Base-by-base conservation (phyloP, 2,329 filamentous ascomycete genomes). In the Beauveria varroae region DNA sequence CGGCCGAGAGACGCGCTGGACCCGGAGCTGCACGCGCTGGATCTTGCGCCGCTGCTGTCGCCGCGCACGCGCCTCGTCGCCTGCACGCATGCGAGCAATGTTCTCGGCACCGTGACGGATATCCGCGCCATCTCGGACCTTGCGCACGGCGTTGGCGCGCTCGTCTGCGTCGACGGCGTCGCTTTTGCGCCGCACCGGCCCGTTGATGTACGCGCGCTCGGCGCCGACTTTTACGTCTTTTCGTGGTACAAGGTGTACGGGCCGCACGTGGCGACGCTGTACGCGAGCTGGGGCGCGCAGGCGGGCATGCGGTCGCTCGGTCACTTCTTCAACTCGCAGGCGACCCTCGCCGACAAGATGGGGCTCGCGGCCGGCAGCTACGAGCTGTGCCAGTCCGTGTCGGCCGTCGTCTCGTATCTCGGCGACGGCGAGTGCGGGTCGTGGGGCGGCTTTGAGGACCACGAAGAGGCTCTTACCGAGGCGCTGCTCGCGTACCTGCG, bases 221-320 rank as follows among this genome's bases (percentile, higher is more conserved):
- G 81, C 1, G 86, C 88, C 0, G 90, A 93, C 69, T 86, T 92
- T 66, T 93, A 93, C 71, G 75, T 80, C n/a, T 91, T 93, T 69
- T 86, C 81, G 0, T 93, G 89, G 89, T 93, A 93, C 74, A 93
- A 93, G 71, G 84, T 92, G 1, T 93, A 89, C 68, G 90, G 89
- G 0, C 89, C 90, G 1, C 90, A 93, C 66, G 79, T 92, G 1
- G 81, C 88, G 0, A 82, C 87, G 64, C 75, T 93, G 1, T 93
- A 91, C 68, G 87, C 82, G 5, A 83, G 83, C 26, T 76, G 76
- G 5, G 68, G 72, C 0, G 85, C 84, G 0, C 84, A 88, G 63
- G 68, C 79, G 18, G 72, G 79, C 53, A 76, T 91, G 60, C 74
- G 74, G 5, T 82, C 84, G 0, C 66, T 79, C 0, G 82, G 83